Base-by-base conservation (phyloP, 345 rosid species). In the Toxicodendron radicans region DNA sequence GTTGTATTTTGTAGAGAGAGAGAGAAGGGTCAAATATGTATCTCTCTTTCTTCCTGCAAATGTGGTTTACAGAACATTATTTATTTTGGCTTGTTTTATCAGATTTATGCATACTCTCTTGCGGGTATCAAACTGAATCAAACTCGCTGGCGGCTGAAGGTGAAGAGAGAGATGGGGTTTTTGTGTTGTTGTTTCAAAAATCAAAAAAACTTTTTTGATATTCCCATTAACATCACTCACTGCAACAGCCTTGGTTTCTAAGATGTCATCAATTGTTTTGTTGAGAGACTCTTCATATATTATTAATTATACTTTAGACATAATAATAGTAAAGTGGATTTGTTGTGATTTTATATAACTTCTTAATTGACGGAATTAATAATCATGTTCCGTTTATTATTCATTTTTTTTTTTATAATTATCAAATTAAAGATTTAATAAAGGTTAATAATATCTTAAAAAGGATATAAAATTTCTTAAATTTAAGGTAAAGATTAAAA, bases 231-330 rank as follows among this genome's bases (percentile, higher is more conserved):
- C 43, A 38, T 38, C 43, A 38, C 43, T 38, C 43, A 8, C 43
- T 18, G 43, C 58, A 67, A 57, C 7, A 68, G 75, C 43, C 71
- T 76, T 76, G 46, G 21, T 64, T 79, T 80, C 79, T 58, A 80
- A 76, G 68, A 57, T 73, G 83, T n/a, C 71, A 80, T 76, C 78
- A 68, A 68, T 64, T 8, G 10, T 43, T 43, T 48, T 17, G 41
- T 46, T 43, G 46, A 58, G 64, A 43, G 16, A 13, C 62, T 41
- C 53, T 38, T 2, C 10, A 41, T 10, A 2, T 21, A n/a, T 20
- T 41, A 60, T 62, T 4, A 51, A 48, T 10, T 27, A 67, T 32
- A 16, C 38, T 38, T 72, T 48, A 60, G 67, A 72, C 67, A 72
- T 18, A 71, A 71, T 71, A 54, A 71, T 71, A 45, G 16, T 27